A percentile compares a stretch with the other conserved stretches of the same genome.
phyloP scores from a whole-genome alignment of 768 basidiomycete species.

The Infundibulicybe gibba region DNA sequence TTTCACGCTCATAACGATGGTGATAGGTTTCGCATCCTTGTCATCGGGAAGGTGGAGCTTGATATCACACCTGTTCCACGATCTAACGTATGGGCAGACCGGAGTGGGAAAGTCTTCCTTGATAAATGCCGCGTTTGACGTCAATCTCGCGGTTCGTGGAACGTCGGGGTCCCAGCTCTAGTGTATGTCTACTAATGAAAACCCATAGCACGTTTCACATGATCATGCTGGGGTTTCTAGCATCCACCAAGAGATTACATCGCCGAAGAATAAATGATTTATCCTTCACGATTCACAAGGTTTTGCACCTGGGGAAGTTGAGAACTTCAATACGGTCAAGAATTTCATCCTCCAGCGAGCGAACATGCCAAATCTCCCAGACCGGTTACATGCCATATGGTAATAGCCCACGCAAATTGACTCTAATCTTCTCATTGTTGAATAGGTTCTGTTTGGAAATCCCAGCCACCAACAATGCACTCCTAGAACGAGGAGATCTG shows the following conservation, averaged over 20 bases:
- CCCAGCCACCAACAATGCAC: too few species aligned
- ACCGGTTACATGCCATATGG: slow-evolving; percentile 26
- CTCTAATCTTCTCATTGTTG: too few species aligned
- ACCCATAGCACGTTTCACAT: slow-evolving; percentile 5
- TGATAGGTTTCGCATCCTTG: too few species aligned
- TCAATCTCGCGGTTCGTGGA: slow-evolving; percentile 3
- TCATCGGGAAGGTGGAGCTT: too few species aligned
- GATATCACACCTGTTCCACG: too few species aligned
- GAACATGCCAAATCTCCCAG: neutral
- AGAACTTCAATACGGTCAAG: slow-evolving; percentile 6
- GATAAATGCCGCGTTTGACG: slow-evolving; percentile 9
- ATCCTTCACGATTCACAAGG: slow-evolving; percentile 13
- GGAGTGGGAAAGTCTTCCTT: slow-evolving; percentile 10
- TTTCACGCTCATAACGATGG: too few species aligned
- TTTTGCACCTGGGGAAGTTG: slow-evolving; percentile 8
- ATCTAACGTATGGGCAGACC: too few species aligned
- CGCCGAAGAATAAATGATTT: slow-evolving; percentile 6
- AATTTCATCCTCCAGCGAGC: slow-evolving; percentile 8
- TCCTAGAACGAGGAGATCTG: too few species aligned
- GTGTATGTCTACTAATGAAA: neutral
- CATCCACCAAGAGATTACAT: slow-evolving; percentile 9
- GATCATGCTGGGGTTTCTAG: slow-evolving; percentile 3
- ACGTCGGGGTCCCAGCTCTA: neutral
- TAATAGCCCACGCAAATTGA: neutral
- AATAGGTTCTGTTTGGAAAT: too few species aligned